Base-by-base conservation (phyloP, 768 basidiomycete species). In the Pleurotus pulmonarius region DNA sequence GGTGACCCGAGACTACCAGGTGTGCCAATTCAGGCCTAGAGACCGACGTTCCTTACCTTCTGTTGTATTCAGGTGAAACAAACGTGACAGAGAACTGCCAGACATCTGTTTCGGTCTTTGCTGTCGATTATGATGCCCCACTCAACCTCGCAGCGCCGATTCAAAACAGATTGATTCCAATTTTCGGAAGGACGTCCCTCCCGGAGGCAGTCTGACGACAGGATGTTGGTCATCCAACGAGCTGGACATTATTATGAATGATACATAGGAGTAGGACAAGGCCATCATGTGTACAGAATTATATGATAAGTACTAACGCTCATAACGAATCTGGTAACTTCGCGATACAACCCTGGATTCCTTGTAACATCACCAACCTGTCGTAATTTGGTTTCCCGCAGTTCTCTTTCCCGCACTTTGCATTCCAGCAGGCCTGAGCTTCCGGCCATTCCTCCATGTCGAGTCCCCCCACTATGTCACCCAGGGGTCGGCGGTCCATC, bases 381-480 rank as follows among this genome's bases (percentile, higher is more conserved):
- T 73, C 65, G 51, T 74, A 77, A 56, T 70, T 67, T n/a, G 62
- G 26, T 37, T 63, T 66, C 37, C 66, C 68, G 49, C 76, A 77
- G 24, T 15, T 29, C 13, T 55, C 43, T 29, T 55, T 55, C 5
- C 58, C 34, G 46, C 76, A 76, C 55, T 65, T 71, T 5, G 74
- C 73, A 45, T 58, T 63, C 75, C 75, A 77, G 49, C 75, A 77
- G 0, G 69, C 71, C 13, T 66, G 61, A 0, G 73, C 64, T 59
- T 78, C 77, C 1, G 69, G 69, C 74, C 75, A 77, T 34, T 75
- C 75, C 55, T 75, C 71, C 70, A 76, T 74, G 45, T 76, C 74
- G 49, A 72, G 54, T 6, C 71, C 63, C 37, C 63, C 57, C 40
- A 79, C 55, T 13, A 64, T 69, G 57, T 77, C 74, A 12, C 76